Evolutionary conservation across 2,329 filamentous ascomycete species (phyloP).

Genomic region (Akanthomyces dipterigenus): DNA sequence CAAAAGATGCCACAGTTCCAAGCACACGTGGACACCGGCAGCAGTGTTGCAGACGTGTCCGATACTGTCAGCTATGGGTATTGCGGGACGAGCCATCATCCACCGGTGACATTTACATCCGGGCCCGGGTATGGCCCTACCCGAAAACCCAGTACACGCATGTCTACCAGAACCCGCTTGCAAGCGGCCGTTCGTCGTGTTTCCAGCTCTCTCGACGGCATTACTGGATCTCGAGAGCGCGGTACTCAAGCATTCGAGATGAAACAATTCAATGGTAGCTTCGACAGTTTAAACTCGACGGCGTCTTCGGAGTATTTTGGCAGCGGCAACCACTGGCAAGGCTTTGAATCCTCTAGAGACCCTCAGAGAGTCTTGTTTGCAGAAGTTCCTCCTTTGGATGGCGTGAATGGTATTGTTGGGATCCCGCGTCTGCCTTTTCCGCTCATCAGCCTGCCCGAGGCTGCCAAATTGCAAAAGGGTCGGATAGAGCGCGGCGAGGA

Average conservation of each 20-base stretch:
- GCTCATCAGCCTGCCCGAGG: slow-evolving; percentile 31
- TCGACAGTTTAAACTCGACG: slow-evolving; percentile 26
- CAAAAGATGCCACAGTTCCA: neutral
- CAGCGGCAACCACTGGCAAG: slow-evolving; percentile 7
- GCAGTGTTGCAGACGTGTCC: slow-evolving; percentile 40
- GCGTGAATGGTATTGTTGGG: neutral
- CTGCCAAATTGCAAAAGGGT: slow-evolving; percentile 27
- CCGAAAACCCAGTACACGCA: neutral
- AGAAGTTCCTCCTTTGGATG: neutral
- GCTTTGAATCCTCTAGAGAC: neutral
- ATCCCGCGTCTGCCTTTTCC: slow-evolving; percentile 28
- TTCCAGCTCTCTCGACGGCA: slow-evolving; percentile 10
- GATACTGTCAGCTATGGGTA: slow-evolving; percentile 20
- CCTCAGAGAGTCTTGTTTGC: neutral
- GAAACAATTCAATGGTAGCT: slow-evolving; percentile 21
- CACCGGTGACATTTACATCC: neutral
- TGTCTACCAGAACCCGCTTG: neutral
- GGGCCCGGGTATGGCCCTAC: neutral
- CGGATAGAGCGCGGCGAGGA: slow-evolving; percentile 29
- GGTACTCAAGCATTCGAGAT: slow-evolving; percentile 17
- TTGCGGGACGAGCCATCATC: neutral
- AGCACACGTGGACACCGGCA: slow-evolving; percentile 23
- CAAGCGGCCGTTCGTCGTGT: slow-evolving; percentile 9
- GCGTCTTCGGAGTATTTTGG: slow-evolving; percentile 8
- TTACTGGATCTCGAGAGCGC: neutral